Evolutionary conservation across 306 rosid species (phyloP).

Genomic region (Trifolium pratense): DNA sequence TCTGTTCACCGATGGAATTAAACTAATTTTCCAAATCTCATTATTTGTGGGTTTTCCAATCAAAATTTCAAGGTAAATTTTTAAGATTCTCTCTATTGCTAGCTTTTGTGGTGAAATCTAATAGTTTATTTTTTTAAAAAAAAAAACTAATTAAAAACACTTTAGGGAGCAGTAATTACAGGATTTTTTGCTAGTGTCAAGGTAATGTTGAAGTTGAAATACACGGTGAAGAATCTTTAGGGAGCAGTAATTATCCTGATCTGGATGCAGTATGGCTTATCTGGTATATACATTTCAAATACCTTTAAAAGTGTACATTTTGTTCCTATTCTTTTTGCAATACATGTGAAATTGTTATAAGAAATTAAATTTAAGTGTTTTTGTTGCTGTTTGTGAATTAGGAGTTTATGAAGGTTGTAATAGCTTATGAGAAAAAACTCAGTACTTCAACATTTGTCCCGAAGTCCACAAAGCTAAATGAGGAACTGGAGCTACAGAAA

Average conservation of each 20-base stretch:
- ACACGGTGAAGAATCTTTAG: constrained; percentile 37
- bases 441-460: constrained; percentile 35
- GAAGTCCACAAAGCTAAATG: constrained; percentile 39
- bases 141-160: no score
- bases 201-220: no score
- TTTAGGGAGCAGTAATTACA: no score
- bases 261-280: constrained; percentile 48
- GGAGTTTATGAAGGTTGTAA: constrained; percentile 56
- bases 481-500: constrained; percentile 40
- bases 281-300: constrained; percentile 26
- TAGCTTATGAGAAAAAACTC: constrained; percentile 46
- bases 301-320: neutral
- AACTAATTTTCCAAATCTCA: no score
- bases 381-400: constrained; percentile 33
- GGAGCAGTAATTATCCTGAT: no score
- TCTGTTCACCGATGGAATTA: no score
- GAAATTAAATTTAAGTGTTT: neutral
- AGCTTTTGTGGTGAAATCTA: no score
- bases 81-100: no score
- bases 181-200: no score
- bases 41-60: no score
- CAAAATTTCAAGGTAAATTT: no score
- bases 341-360: constrained; percentile 4
- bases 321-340: neutral
- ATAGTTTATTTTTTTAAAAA: no score